Percentiles rank a stretch among this genome's conserved stretches.
Evolutionary conservation across 164 flowering plant species (phyloP).

Genomic region (Euptelea pleiosperma): DNA sequence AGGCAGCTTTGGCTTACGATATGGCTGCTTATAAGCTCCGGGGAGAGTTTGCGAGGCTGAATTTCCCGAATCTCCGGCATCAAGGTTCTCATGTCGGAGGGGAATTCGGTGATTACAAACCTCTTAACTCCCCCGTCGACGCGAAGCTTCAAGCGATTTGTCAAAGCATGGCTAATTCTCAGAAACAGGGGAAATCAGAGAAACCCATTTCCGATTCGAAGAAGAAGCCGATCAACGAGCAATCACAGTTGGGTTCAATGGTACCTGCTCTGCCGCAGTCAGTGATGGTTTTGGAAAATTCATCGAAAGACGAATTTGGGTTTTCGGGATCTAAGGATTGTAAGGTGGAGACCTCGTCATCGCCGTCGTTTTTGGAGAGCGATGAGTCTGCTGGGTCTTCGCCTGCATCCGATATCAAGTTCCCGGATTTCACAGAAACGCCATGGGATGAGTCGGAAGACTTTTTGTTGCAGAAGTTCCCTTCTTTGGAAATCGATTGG

Average conservation of each 20-base stretch:
- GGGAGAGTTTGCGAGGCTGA: conserved; percentile 79
- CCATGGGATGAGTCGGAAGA: conserved; percentile 35
- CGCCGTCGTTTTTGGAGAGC: conserved; percentile 30
- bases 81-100: conserved; percentile 40
- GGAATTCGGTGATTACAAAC: conserved; percentile 45
- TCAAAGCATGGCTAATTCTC: conserved; percentile 44
- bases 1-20: conserved; percentile 94
- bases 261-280: background rate
- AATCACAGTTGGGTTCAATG: background rate
- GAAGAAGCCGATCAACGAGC: background rate
- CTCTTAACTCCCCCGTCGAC: conserved; percentile 75
- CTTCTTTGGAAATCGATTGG: conserved; percentile 91
- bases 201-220: background rate
- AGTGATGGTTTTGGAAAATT: too few relatives aligned
- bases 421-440: conserved; percentile 37
- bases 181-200: conserved; percentile 29
- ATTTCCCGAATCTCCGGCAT: conserved; percentile 77
- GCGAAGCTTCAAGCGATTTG: conserved; percentile 87
- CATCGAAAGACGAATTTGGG: background rate
- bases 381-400: conserved; percentile 55
- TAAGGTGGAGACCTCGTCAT: conserved; percentile 42
- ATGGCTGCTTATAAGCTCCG: conserved; percentile 79
- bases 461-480: conserved; percentile 54
- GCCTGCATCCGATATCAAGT: conserved; percentile 56
- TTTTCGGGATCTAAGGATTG: conserved; percentile 6